Conservation (phyloP, 306 rosid species). For the Cicer bijugum region DNA sequence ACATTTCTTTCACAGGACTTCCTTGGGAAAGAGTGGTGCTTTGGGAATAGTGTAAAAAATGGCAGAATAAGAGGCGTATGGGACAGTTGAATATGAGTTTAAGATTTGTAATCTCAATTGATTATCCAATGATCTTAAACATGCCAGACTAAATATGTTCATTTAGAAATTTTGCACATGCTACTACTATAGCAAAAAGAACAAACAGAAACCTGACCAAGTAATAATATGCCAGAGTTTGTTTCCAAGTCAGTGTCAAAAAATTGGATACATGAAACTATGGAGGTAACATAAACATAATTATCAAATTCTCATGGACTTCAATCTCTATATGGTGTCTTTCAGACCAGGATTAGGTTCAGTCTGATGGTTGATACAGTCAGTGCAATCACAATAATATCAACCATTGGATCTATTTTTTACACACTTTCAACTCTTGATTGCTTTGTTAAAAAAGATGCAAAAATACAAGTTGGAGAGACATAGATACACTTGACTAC, state of each 20-base stretch:
- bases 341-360: neutral
- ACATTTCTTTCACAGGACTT: neutral
- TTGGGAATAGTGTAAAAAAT: constrained; percentile 55
- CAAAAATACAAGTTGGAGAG: too few relatives aligned
- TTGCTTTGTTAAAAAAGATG: too few relatives aligned
- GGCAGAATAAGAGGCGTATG: constrained; percentile 62
- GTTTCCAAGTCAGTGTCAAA: constrained; percentile 9
- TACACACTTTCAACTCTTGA: too few relatives aligned
- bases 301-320: neutral
- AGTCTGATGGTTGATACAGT: too few relatives aligned
- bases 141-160: constrained; percentile 28
- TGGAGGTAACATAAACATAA: neutral
- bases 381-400: too few relatives aligned
- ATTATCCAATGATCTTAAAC: neutral
- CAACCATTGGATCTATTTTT: too few relatives aligned
- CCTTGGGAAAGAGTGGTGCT: constrained; percentile 53
- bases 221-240: constrained; percentile 22
- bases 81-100: constrained; percentile 55
- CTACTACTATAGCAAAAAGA: constrained; percentile 25
- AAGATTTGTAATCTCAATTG: constrained; percentile 27
- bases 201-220: neutral
- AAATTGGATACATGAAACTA: neutral
- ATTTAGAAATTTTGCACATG: constrained; percentile 1
- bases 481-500: too few relatives aligned
- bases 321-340: neutral